Percentiles rank a stretch among this genome's conserved stretches.
Conservation (phyloP, 129 eudicot species). For the Artemisia tridentata region DNA sequence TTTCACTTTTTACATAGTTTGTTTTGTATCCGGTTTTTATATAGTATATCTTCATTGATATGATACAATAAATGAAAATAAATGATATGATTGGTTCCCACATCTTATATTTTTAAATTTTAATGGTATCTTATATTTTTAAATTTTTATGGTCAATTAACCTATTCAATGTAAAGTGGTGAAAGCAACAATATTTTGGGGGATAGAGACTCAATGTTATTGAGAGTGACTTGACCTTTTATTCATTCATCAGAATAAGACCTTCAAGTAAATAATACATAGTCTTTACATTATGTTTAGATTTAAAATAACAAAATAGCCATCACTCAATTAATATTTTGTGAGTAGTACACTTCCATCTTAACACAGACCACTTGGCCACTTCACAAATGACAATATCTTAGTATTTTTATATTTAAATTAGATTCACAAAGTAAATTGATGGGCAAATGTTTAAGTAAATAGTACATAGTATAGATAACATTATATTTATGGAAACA, state of each 20-base stretch:
- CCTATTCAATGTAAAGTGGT: not conserved
- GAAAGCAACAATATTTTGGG: not conserved
- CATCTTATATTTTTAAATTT: too few species aligned
- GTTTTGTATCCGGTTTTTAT: not conserved
- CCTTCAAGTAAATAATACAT: not conserved
- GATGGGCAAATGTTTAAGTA: constrained; percentile 1
- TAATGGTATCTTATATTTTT: too few species aligned
- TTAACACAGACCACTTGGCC: constrained; percentile 11
- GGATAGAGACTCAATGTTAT: not conserved
- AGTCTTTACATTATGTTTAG: not conserved
- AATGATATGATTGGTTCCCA: too few species aligned
- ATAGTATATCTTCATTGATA: not conserved
- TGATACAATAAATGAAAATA: not conserved
- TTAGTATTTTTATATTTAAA: not conserved
- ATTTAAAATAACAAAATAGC: not conserved
- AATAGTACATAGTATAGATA: not conserved
- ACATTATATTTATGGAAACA: too few species aligned
- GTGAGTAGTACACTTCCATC: constrained; percentile 24
- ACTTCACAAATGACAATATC: constrained; percentile 1
- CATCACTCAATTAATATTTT: not conserved
- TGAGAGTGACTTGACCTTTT: not conserved
- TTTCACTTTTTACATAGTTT: not conserved
- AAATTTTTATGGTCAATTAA: too few species aligned
- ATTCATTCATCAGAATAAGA: not conserved
- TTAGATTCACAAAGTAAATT: not conserved